phyloP scores from a whole-genome alignment of 768 basidiomycete species.

The Leccinum fibrillosum region DNA sequence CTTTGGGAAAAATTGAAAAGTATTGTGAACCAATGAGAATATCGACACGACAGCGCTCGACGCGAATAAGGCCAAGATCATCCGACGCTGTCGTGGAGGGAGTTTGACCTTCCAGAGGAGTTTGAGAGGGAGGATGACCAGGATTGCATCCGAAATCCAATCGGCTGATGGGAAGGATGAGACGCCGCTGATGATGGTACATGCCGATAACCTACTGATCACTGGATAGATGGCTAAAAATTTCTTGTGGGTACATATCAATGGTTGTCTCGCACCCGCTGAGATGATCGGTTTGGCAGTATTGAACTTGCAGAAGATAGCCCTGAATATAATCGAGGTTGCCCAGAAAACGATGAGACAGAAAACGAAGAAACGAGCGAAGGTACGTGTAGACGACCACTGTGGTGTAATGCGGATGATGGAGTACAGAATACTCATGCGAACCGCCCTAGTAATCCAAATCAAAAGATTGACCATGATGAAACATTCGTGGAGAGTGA shows the following conservation, averaged over 20 bases:
- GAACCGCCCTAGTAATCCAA: background rate
- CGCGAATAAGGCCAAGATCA: constrained; percentile 17
- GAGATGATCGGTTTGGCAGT: background rate
- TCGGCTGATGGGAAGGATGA: background rate
- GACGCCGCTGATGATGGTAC: background rate
- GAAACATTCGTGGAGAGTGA: background rate
- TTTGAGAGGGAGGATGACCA: no score
- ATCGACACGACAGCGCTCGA: constrained; percentile 5
- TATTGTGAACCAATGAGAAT: background rate
- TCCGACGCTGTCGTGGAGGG: constrained; percentile 8
- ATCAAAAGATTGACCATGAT: background rate
- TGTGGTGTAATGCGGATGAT: background rate
- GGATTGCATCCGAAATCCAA: no score
- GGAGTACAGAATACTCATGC: background rate
- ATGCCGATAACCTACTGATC: background rate
- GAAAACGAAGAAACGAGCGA: background rate
- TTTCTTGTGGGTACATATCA: background rate
- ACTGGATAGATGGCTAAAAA: background rate
- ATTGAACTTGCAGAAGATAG: background rate
- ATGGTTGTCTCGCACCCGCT: background rate
- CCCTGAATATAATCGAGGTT: background rate
- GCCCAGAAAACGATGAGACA: background rate
- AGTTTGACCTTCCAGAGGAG: no score
- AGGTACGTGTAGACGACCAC: background rate
- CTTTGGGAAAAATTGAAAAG: background rate